Base-by-base conservation (phyloP, 169 alveolate genomes). In the Prorocentrum cordatum region DNA sequence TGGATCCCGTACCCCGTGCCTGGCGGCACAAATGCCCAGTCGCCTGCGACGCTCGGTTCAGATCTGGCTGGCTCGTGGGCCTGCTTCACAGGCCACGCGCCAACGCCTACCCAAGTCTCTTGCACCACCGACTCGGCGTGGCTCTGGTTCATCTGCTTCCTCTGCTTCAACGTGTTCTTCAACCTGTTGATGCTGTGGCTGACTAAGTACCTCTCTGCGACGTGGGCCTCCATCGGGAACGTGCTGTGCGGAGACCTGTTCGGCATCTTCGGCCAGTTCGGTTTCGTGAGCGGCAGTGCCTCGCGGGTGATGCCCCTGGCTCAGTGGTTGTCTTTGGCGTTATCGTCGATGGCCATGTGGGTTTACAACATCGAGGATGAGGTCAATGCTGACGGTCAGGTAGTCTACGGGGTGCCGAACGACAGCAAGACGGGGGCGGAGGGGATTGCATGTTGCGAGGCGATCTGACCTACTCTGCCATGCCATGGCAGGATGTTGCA, bases 1-100 rank as follows among this genome's bases (percentile, higher is more conserved):
- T 70, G 82, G 82, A 70, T 36, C 36, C 82, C 82, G 3, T 70
- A 42, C 42, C 82, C 82, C 62, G 26, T 62, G 22, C 82, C 82
- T 36, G 39, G 62, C 4, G 82, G 82, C 64, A 6, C 9, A 18
- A 70, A 70, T 31, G 82, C 36, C 26, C 64, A 61, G 27, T 70
- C 82, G 18, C 22, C 24, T 33, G 9, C 64, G 64, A 39, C 42
- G 39, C 27, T 59, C n/a, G 61, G 64, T 26, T 5, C 2, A 39
- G 64, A 70, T 39, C 29, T 70, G 26, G 61, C 82, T 14, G 82
- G 39, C 24, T 70, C 82, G 31, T 70, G 82, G 82, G 39, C 82
- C 31, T 70, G 82, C 82, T 70, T 70, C 42, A 70, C 39, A 62
- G 64, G 82, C 27, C 16, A 9, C 61, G 39, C 24, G 27, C 79